Conservation (phyloP, 2,329 filamentous ascomycete species). For the Gremmenia infestans region DNA sequence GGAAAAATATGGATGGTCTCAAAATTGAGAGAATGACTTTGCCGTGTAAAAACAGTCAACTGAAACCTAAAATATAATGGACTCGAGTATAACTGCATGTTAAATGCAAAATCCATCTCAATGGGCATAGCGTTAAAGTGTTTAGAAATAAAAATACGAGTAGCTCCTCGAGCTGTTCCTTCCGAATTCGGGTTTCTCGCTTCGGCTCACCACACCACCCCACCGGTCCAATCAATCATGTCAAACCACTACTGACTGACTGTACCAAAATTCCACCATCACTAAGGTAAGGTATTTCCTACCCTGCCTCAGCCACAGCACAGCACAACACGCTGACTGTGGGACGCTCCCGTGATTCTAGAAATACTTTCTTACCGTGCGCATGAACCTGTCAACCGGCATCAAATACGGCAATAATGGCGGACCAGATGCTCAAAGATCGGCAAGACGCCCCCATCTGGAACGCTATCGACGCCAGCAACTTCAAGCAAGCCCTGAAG, state of each 20-base stretch:
- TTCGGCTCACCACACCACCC: background rate
- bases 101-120: too few relatives aligned
- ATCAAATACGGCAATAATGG: constrained; percentile 22
- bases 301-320: too few relatives aligned
- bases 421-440: constrained; percentile 23
- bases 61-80: too few relatives aligned
- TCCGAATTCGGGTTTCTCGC: background rate
- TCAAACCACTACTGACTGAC: background rate
- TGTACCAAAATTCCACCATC: too few relatives aligned
- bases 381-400: constrained; percentile 2
- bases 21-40: too few relatives aligned
- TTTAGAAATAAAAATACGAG: background rate
- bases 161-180: background rate
- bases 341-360: too few relatives aligned
- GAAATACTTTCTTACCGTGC: too few relatives aligned
- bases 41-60: too few relatives aligned
- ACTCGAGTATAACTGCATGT: too few relatives aligned
- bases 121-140: background rate
- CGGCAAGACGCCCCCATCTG: constrained; percentile 30
- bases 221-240: background rate
- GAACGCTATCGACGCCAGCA: constrained; percentile 31
- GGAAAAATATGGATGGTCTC: too few relatives aligned
- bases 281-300: too few relatives aligned
- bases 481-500: constrained; percentile 33
- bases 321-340: too few relatives aligned